These are phyloP conservation scores for Plectosphaerella cucumerina DNA, from an alignment of 2,329 filamentous ascomycete genomes.

Conservation along the genomic window DNA sequence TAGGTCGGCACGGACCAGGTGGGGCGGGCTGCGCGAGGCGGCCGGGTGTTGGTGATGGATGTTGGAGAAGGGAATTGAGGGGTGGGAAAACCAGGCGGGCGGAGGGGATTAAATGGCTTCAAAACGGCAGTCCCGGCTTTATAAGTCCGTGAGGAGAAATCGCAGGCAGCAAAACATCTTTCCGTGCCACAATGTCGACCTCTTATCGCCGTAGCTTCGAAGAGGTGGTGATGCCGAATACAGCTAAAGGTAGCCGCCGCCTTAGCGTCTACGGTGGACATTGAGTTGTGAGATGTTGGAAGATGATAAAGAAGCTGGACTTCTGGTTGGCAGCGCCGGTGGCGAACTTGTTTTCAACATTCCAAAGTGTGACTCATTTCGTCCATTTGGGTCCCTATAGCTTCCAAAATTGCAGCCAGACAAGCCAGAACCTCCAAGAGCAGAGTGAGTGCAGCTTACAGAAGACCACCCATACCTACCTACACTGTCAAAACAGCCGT, in stretches of 20 bases:
- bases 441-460: too few species aligned
- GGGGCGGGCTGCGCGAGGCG: background rate
- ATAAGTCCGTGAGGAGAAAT: background rate
- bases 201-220: background rate
- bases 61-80: background rate
- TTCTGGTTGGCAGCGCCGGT: too few species aligned
- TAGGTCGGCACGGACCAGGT: background rate
- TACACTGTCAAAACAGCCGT: too few species aligned
- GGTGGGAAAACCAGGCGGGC: background rate
- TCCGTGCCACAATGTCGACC: background rate
- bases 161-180: constrained; percentile 1
- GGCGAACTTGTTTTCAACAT: too few species aligned
- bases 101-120: background rate
- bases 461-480: too few species aligned
- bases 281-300: too few species aligned
- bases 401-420: too few species aligned
- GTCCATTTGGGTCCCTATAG: too few species aligned
- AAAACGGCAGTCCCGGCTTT: background rate
- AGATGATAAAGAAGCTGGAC: too few species aligned
- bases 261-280: too few species aligned
- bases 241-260: background rate
- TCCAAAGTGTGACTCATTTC: too few species aligned
- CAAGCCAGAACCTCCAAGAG: too few species aligned
- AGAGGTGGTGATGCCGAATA: background rate
- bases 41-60: background rate